phyloP scores from a whole-genome alignment of 1,139 yeast species.

The Lodderomyces parapsilosis region DNA sequence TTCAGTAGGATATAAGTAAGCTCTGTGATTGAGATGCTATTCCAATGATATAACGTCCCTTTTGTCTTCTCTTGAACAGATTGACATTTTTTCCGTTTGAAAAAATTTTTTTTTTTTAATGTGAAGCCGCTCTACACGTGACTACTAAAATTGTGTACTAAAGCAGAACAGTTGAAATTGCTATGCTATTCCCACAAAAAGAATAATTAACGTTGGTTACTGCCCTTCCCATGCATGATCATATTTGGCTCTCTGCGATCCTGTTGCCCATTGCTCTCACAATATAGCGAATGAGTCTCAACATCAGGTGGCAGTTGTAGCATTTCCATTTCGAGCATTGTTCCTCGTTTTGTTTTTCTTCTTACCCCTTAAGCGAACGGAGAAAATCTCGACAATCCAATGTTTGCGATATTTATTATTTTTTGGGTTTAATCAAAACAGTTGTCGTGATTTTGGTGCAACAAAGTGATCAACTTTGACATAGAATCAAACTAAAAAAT shows the following conservation, averaged over 20 bases:
- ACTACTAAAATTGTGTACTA: neutral
- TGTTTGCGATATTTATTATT: neutral
- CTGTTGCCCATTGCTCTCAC: too few species aligned
- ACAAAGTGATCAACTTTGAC: neutral
- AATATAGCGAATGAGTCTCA: neutral
- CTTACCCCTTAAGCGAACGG: neutral
- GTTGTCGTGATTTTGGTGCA: neutral
- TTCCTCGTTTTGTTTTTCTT: too few species aligned
- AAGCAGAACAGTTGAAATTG: too few species aligned
- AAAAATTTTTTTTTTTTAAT: too few species aligned
- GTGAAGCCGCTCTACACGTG: conserved; percentile 3
- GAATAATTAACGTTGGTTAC: too few species aligned
- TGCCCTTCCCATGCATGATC: too few species aligned
- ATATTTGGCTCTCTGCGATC: too few species aligned
- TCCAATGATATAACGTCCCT: neutral
- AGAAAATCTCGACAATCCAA: neutral
- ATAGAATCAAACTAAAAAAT: conserved; percentile 17
- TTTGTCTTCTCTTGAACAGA: neutral
- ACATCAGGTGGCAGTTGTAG: neutral
- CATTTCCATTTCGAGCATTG: neutral
- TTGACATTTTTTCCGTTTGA: neutral
- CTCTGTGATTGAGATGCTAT: neutral
- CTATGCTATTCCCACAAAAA: too few species aligned
- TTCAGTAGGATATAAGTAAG: neutral
- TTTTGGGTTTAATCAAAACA: neutral